Evolutionary conservation across 2,329 filamentous ascomycete species (phyloP).

Genomic region (Aureobasidium sp.): DNA sequence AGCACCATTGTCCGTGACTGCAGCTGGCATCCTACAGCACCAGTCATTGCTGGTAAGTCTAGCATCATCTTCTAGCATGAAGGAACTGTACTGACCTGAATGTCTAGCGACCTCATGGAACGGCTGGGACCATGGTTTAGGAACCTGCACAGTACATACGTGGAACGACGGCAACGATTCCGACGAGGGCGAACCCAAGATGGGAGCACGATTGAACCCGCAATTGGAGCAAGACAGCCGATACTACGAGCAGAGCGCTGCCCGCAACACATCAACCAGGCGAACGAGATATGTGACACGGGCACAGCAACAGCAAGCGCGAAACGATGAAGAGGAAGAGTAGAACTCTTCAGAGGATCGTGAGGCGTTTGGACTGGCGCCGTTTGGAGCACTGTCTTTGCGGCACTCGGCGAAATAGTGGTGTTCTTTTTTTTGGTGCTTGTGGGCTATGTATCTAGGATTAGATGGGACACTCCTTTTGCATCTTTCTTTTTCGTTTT

Average conservation of each 20-base stretch:
- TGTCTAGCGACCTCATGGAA: constrained; percentile 71
- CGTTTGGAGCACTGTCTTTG: neutral
- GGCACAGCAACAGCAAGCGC: neutral
- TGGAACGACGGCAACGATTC: constrained; percentile 58
- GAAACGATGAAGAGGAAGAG: constrained; percentile 20
- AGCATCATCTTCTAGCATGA: neutral
- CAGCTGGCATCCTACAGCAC: constrained; percentile 82
- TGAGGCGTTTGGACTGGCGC: neutral
- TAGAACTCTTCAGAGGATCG: constrained; percentile 13
- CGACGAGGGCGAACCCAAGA: constrained; percentile 54
- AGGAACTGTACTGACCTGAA: no score
- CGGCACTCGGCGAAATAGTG: neutral
- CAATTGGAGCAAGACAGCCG: constrained; percentile 46
- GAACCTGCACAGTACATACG: constrained; percentile 70
- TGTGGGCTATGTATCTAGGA: neutral
- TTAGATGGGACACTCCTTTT: constrained; percentile 1
- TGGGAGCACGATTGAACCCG: constrained; percentile 56
- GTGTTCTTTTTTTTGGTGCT: neutral
- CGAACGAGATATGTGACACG: neutral
- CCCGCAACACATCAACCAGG: neutral
- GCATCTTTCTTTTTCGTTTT: neutral
- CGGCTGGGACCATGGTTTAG: constrained; percentile 63
- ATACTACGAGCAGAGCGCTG: constrained; percentile 31
- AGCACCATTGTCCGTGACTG: constrained; percentile 78
- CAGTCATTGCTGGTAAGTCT: constrained; percentile 61